phyloP scores from a whole-genome alignment of 257 asterid species.

The Salvia splendens region DNA sequence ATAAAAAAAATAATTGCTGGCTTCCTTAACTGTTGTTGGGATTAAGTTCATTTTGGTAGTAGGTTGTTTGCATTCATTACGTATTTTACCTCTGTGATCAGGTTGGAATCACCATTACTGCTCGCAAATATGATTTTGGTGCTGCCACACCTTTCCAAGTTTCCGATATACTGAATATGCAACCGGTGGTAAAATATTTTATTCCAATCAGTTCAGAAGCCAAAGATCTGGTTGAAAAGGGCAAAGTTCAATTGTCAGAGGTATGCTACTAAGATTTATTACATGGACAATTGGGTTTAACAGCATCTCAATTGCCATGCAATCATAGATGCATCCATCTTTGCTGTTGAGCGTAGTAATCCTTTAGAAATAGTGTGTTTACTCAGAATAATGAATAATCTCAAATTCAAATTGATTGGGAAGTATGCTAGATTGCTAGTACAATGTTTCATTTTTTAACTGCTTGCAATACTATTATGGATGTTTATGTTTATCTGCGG shows the following conservation, averaged over 20 bases:
- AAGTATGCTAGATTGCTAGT: slow-evolving; percentile 16
- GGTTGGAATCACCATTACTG: slow-evolving; percentile 86
- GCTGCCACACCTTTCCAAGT: slow-evolving; percentile 73
- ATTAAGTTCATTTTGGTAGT: not conserved
- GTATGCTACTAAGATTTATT: slow-evolving; percentile 38
- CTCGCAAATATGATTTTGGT: slow-evolving; percentile 75
- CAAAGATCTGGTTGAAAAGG: slow-evolving; percentile 88
- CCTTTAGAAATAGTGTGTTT: not conserved
- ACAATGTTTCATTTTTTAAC: not conserved
- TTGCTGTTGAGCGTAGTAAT: not conserved
- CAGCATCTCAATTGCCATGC: not conserved
- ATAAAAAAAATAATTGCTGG: not conserved
- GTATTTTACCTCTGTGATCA: slow-evolving; percentile 32
- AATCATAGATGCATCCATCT: not conserved
- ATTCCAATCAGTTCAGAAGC: slow-evolving; percentile 95
- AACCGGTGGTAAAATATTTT: slow-evolving; percentile 94
- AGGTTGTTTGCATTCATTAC: not conserved
- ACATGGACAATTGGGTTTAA: not conserved
- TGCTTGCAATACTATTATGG: not conserved
- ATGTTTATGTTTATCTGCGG: not conserved
- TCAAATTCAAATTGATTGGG: not conserved
- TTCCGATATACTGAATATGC: slow-evolving; percentile 76
- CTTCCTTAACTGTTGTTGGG: slow-evolving; percentile 19
- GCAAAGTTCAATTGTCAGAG: slow-evolving; percentile 94
- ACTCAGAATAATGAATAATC: not conserved